phyloP scores from a whole-genome alignment of 2,329 filamentous ascomycete species.

The Pseudocercospora fijiensis region DNA sequence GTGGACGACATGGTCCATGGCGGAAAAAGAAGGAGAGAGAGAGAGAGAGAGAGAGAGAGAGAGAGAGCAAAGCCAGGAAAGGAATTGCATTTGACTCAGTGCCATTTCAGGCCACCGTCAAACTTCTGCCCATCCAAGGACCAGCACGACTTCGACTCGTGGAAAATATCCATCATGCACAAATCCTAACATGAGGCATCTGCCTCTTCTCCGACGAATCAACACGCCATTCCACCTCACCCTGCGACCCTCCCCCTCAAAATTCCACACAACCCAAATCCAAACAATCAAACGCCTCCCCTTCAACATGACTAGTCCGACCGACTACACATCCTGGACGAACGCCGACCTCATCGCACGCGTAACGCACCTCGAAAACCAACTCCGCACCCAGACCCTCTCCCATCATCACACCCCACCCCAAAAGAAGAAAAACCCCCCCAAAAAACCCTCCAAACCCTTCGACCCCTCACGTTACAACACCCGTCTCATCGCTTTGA shows the following conservation, averaged over 20 bases:
- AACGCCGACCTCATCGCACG: slow-evolving; percentile 66
- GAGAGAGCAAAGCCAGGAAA: not conserved
- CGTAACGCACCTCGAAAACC: slow-evolving; percentile 65
- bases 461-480: slow-evolving; percentile 80
- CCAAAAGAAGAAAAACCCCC: slow-evolving; percentile 37
- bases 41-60: not conserved
- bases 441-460: slow-evolving; percentile 44
- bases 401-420: slow-evolving; percentile 26
- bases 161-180: not conserved
- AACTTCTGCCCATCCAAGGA: not conserved
- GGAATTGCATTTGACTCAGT: not conserved
- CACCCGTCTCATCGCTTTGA: slow-evolving; percentile 82
- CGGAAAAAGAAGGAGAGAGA: not conserved
- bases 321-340: slow-evolving; percentile 66
- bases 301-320: not conserved
- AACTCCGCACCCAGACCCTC: slow-evolving; percentile 54
- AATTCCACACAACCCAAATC: not conserved
- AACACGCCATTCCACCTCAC: not conserved
- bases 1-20: slow-evolving; percentile 5
- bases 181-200: not conserved
- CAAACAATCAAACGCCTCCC: not conserved
- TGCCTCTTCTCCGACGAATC: not conserved
- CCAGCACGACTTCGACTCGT: not conserved
- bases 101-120: not conserved
- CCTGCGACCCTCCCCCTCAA: not conserved